A percentile compares a stretch with the other conserved stretches of the same genome.
Evolutionary conservation across 2,329 filamentous ascomycete species (phyloP).

Genomic region (Talaromyces piceae): DNA sequence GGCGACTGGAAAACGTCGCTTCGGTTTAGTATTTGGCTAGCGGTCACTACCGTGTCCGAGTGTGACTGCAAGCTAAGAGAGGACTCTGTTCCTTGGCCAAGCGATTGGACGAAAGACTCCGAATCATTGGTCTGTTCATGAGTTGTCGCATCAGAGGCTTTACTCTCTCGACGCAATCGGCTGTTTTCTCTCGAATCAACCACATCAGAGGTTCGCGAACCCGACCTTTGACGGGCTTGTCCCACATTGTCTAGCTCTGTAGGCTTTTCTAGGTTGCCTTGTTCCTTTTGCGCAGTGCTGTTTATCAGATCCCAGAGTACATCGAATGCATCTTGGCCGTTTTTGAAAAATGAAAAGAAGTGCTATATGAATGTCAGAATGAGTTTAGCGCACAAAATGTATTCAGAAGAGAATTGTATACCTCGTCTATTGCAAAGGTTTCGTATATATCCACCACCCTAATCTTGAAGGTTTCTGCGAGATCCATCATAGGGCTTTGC

Average conservation of each 20-base stretch:
- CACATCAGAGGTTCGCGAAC: neutral
- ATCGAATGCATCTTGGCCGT: constrained; percentile 73
- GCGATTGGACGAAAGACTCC: constrained; percentile 67
- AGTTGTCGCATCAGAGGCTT: constrained; percentile 51
- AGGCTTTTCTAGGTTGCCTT: constrained; percentile 20
- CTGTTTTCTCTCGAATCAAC: constrained; percentile 17
- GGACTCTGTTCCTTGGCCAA: constrained; percentile 67
- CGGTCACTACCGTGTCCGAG: constrained; percentile 69
- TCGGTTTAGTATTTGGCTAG: constrained; percentile 79
- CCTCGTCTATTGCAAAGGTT: constrained; percentile 91
- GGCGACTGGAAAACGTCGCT: constrained; percentile 85
- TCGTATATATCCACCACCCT: constrained; percentile 89
- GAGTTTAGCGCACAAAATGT: neutral
- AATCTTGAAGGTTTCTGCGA: constrained; percentile 89
- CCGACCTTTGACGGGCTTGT: constrained; percentile 2
- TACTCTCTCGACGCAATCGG: constrained; percentile 48
- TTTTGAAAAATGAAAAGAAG: constrained; percentile 92
- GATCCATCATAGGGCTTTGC: constrained; percentile 81
- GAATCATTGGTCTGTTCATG: constrained; percentile 53
- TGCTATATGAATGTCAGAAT: constrained; percentile 49
- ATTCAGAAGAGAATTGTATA: constrained; percentile 28
- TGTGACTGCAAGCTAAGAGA: constrained; percentile 61
- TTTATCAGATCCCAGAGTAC: constrained; percentile 68
- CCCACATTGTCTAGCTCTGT: constrained; percentile 12
- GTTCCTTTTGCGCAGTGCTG: constrained; percentile 46